These are phyloP conservation scores for Chaetomium cochliodes DNA, from an alignment of 495 filamentous ascomycete genomes.

Conservation along the genomic window DNA sequence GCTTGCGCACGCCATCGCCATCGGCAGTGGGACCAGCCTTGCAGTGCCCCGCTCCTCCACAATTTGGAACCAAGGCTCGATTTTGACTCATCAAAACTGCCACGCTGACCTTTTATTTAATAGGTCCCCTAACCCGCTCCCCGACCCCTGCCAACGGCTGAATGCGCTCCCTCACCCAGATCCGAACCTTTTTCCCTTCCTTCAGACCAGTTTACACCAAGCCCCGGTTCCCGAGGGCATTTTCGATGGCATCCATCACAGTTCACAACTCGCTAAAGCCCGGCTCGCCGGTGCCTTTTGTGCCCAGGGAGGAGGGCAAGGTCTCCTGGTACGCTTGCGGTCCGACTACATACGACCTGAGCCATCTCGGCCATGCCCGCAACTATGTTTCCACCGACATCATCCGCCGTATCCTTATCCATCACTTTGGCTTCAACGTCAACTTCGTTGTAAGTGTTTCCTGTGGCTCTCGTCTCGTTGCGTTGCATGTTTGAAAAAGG, in stretches of 20 bases:
- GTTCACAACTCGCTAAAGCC: conserved; percentile 77
- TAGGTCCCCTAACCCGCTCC: conserved; percentile 1
- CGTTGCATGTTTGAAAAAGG: background rate
- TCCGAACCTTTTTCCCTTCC: conserved; percentile 25
- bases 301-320: conserved; percentile 70
- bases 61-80: conserved; percentile 16
- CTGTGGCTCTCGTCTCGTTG: background rate
- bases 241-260: conserved; percentile 52
- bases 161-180: conserved; percentile 30
- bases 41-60: conserved; percentile 16
- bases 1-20: background rate
- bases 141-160: conserved; percentile 21
- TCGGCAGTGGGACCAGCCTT: conserved; percentile 14
- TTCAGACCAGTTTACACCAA: conserved; percentile 33
- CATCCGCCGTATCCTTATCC: conserved; percentile 76
- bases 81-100: conserved; percentile 31
- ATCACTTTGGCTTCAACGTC: conserved; percentile 84
- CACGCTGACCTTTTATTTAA: conserved; percentile 33
- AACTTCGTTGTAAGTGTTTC: conserved; percentile 62
- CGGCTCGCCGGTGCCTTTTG: conserved; percentile 67
- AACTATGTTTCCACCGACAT: conserved; percentile 97
- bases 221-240: conserved; percentile 21
- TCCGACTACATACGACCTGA: conserved; percentile 89
- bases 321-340: conserved; percentile 90
- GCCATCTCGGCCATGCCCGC: conserved; percentile 78